phyloP scores from a whole-genome alignment of 257 asterid genomes.

The Nicotiana undulata region DNA sequence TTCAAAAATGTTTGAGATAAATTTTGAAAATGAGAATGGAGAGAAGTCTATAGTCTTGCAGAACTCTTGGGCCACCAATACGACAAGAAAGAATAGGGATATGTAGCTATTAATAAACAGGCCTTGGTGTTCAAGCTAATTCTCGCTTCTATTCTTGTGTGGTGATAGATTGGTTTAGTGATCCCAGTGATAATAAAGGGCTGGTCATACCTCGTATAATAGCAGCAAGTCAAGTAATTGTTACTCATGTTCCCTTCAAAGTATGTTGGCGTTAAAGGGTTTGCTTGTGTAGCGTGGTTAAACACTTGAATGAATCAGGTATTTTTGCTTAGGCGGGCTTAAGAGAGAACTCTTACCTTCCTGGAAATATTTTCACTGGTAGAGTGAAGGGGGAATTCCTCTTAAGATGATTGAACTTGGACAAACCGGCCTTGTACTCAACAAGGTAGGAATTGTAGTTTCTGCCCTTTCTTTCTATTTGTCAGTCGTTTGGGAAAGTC shows the following conservation, averaged over 20 bases:
- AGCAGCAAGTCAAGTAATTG: slow-evolving; percentile 64
- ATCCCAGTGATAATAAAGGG: slow-evolving; percentile 81
- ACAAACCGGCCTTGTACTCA: slow-evolving; percentile 69
- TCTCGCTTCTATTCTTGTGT: slow-evolving; percentile 2
- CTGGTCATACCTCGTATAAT: slow-evolving; percentile 89
- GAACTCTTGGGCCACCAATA: no score
- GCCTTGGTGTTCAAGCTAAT: background rate
- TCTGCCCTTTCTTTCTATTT: slow-evolving; percentile 7
- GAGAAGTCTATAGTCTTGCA: no score
- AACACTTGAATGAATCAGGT: slow-evolving; percentile 66
- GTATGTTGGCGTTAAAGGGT: slow-evolving; percentile 73
- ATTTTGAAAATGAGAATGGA: no score
- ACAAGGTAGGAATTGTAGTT: slow-evolving; percentile 39
- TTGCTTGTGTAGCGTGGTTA: slow-evolving; percentile 67
- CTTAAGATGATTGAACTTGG: slow-evolving; percentile 89
- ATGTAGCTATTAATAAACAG: background rate
- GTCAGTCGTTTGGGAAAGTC: background rate
- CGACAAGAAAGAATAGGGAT: slow-evolving; percentile 61
- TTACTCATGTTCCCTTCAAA: slow-evolving; percentile 75
- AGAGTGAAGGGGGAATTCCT: slow-evolving; percentile 79
- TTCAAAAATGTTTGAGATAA: no score
- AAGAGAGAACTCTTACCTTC: slow-evolving; percentile 87
- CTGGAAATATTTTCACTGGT: slow-evolving; percentile 92
- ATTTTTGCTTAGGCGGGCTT: slow-evolving; percentile 63
- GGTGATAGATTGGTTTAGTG: slow-evolving; percentile 80